Percentiles rank a stretch among this genome's conserved stretches.
Evolutionary conservation across 257 asterid species (phyloP).

Genomic region (Henckelia pumila): DNA sequence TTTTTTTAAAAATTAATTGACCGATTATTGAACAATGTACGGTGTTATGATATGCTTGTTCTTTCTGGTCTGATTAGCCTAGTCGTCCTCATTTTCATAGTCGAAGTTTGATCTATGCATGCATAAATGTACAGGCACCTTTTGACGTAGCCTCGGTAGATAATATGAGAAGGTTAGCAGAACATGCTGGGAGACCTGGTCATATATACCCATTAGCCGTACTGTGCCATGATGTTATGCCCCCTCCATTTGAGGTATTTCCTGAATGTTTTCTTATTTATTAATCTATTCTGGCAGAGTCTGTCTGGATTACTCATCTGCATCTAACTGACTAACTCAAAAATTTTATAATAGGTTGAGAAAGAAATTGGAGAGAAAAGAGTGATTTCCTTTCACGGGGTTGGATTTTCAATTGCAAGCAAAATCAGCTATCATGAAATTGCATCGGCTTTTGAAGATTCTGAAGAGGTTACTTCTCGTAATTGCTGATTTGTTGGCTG

Average conservation of each 20-base stretch:
- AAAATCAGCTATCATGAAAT: constrained; percentile 46
- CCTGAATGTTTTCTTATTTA: background rate
- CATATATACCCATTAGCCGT: constrained; percentile 71
- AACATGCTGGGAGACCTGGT: constrained; percentile 76
- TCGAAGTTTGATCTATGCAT: constrained; percentile 23
- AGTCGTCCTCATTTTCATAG: background rate
- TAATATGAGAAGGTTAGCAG: constrained; percentile 84
- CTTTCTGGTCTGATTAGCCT: constrained; percentile 3
- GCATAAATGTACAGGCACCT: constrained; percentile 53
- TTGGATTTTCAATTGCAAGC: constrained; percentile 73
- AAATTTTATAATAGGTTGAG: constrained; percentile 55
- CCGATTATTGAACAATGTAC: background rate
- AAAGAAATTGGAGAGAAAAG: constrained; percentile 90
- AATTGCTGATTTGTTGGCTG: background rate
- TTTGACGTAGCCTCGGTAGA: constrained; percentile 72
- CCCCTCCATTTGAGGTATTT: constrained; percentile 76
- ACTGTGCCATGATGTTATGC: constrained; percentile 76
- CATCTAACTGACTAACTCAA: constrained; percentile 12
- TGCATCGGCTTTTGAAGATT: constrained; percentile 49
- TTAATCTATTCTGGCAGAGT: background rate
- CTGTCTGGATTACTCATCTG: constrained; percentile 5
- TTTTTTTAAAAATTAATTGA: background rate
- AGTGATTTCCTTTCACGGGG: constrained; percentile 73
- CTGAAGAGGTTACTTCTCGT: constrained; percentile 60
- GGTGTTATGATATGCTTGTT: background rate